Evolutionary conservation across 1,139 yeast genomes (phyloP).

Genomic region (Komagataea norvegica): DNA sequence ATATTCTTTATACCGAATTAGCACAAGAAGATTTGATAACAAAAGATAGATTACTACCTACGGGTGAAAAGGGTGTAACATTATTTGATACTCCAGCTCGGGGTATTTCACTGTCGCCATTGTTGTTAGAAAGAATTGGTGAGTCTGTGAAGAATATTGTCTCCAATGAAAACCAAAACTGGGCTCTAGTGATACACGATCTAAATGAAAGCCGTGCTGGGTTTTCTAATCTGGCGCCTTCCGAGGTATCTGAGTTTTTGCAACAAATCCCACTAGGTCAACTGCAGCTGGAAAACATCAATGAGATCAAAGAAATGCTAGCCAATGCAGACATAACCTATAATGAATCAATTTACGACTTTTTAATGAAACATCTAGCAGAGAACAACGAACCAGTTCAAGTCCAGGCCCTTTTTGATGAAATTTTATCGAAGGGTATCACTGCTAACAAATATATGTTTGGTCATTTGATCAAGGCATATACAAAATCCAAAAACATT

Average conservation of each 20-base stretch:
- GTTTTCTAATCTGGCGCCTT: slow-evolving; percentile 34
- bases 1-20: slow-evolving; percentile 29
- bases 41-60: slow-evolving; percentile 1
- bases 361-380: slow-evolving; percentile 42
- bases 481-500: slow-evolving; percentile 25
- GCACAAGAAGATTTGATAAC: slow-evolving; percentile 8
- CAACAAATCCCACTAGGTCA: slow-evolving; percentile 40
- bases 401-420: slow-evolving; percentile 32
- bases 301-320: slow-evolving; percentile 34
- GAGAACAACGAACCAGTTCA: slow-evolving; percentile 14
- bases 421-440: slow-evolving; percentile 29
- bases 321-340: slow-evolving; percentile 33
- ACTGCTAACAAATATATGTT: slow-evolving; percentile 38
- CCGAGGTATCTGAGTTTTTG: slow-evolving; percentile 41
- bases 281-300: slow-evolving; percentile 34
- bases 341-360: slow-evolving; percentile 38
- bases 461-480: slow-evolving; percentile 41
- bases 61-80: background rate
- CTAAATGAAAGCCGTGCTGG: slow-evolving; percentile 38
- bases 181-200: slow-evolving; percentile 50
- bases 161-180: slow-evolving; percentile 43
- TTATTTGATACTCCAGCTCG: slow-evolving; percentile 24
- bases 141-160: slow-evolving; percentile 44
- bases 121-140: slow-evolving; percentile 42
- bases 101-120: slow-evolving; percentile 37